Percentiles rank a stretch among this genome's conserved stretches.
These are phyloP conservation scores for Stygiomarasmius scandens DNA, from an alignment of 1,284 basidiomycete genomes.

Conservation along the genomic window DNA sequence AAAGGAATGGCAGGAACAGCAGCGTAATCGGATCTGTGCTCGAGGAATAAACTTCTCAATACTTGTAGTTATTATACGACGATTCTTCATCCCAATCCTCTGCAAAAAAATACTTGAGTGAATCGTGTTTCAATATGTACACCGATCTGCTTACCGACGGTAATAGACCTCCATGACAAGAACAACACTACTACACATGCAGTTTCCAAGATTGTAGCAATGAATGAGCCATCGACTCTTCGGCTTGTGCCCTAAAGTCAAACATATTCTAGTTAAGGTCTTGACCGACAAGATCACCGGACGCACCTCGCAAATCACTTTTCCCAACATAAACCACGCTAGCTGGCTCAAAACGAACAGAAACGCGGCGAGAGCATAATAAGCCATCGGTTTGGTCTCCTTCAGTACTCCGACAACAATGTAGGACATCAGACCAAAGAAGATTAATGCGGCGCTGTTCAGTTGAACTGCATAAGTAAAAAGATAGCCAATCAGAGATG, in stretches of 20 bases:
- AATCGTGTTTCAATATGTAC: too few relatives aligned
- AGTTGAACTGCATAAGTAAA: slow-evolving; percentile 1
- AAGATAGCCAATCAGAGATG: background rate
- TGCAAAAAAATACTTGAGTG: background rate
- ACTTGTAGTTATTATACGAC: background rate
- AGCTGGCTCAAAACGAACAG: slow-evolving; percentile 78
- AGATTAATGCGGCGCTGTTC: slow-evolving; percentile 64
- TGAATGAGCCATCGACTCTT: slow-evolving; percentile 80
- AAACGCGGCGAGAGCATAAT: slow-evolving; percentile 64
- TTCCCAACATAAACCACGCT: slow-evolving; percentile 75
- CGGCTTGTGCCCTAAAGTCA: slow-evolving; percentile 61
- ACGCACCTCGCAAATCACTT: slow-evolving; percentile 72
- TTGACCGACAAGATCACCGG: slow-evolving; percentile 11
- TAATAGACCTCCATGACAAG: slow-evolving; percentile 81
- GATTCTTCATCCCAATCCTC: background rate
- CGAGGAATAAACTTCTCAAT: too few relatives aligned
- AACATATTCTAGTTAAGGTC: too few relatives aligned
- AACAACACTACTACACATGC: slow-evolving; percentile 70
- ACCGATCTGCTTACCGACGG: slow-evolving; percentile 83
- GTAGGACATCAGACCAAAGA: slow-evolving; percentile 73
- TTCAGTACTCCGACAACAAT: slow-evolving; percentile 72
- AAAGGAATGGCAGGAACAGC: too few relatives aligned
- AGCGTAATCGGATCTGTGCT: too few relatives aligned
- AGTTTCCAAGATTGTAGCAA: slow-evolving; percentile 79
- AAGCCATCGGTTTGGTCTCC: slow-evolving; percentile 74